Evolutionary conservation across 2,329 filamentous ascomycete genomes (phyloP).

Genomic region (Beauveria scarabaeidicola): DNA sequence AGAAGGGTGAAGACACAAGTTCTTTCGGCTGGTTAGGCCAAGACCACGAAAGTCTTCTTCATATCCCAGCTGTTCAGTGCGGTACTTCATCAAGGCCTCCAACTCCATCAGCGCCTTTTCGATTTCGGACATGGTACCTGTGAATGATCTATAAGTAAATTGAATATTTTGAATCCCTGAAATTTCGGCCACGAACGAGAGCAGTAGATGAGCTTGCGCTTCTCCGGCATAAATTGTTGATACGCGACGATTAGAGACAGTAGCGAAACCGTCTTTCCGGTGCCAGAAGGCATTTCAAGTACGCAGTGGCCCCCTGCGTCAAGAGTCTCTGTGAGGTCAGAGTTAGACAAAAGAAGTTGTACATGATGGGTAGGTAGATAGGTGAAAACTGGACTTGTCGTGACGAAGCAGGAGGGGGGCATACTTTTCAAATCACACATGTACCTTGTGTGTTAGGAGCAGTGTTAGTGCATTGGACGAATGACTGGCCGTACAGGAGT

Average conservation of each 20-base stretch:
- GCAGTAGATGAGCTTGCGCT: slow-evolving; percentile 95
- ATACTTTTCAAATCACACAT: slow-evolving; percentile 51
- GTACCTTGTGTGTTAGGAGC: slow-evolving; percentile 29
- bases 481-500: not conserved
- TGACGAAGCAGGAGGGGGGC: slow-evolving; percentile 6
- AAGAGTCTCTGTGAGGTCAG: slow-evolving; percentile 52
- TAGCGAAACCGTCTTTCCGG: slow-evolving; percentile 92
- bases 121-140: slow-evolving; percentile 95
- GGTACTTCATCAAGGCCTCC: slow-evolving; percentile 90
- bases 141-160: not conserved
- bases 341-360: not conserved
- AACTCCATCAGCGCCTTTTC: slow-evolving; percentile 93
- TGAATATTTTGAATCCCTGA: not conserved
- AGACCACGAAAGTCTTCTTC: slow-evolving; percentile 90
- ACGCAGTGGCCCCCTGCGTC: slow-evolving; percentile 94
- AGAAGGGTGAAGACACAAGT: slow-evolving; percentile 89
- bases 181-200: slow-evolving; percentile 52
- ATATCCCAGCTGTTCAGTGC: slow-evolving; percentile 76
- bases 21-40: slow-evolving; percentile 92
- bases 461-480: not conserved
- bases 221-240: slow-evolving; percentile 86
- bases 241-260: slow-evolving; percentile 94
- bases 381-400: not conserved
- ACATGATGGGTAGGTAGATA: not conserved
- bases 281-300: slow-evolving; percentile 97